A percentile compares a stretch with the other conserved stretches of the same genome.
Conservation (phyloP, 306 rosid genomes). For the Vachellia pachyceras region DNA sequence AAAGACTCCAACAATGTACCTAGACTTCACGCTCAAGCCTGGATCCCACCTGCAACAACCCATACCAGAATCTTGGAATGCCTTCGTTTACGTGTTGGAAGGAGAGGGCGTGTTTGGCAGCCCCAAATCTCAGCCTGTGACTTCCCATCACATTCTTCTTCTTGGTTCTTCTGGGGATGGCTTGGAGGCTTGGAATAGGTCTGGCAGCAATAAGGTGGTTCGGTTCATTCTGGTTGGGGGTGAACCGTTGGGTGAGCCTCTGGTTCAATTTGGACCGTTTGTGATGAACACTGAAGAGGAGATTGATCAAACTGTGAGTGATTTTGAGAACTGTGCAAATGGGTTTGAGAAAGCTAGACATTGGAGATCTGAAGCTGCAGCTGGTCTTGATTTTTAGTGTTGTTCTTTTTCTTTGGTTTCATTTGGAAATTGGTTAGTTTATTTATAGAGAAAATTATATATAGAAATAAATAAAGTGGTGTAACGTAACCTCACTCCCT, state of each 20-base stretch:
- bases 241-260: conserved; percentile 81
- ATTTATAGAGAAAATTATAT: not conserved
- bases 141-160: conserved; percentile 79
- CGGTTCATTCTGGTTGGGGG: conserved; percentile 90
- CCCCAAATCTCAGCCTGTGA: conserved; percentile 48
- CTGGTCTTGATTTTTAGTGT: conserved; percentile 47
- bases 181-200: conserved; percentile 85
- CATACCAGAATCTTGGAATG: conserved; percentile 79
- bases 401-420: not conserved
- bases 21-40: conserved; percentile 89
- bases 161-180: conserved; percentile 80
- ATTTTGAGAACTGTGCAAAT: conserved; percentile 76
- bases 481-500: not conserved
- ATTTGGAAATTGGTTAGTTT: not conserved
- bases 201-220: conserved; percentile 49
- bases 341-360: conserved; percentile 97
- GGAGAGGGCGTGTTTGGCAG: conserved; percentile 89
- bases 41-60: conserved; percentile 77
- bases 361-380: conserved; percentile 75
- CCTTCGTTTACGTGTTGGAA: conserved; percentile 84
- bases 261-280: conserved; percentile 89
- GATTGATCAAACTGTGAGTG: conserved; percentile 86
- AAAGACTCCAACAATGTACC: conserved; percentile 87
- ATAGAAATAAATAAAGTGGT: not conserved
- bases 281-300: conserved; percentile 96